Percentiles rank a stretch among this genome's conserved stretches.
Conservation (phyloP, 192 early-diverging fungal species). For the Gigaspora rosea region DNA sequence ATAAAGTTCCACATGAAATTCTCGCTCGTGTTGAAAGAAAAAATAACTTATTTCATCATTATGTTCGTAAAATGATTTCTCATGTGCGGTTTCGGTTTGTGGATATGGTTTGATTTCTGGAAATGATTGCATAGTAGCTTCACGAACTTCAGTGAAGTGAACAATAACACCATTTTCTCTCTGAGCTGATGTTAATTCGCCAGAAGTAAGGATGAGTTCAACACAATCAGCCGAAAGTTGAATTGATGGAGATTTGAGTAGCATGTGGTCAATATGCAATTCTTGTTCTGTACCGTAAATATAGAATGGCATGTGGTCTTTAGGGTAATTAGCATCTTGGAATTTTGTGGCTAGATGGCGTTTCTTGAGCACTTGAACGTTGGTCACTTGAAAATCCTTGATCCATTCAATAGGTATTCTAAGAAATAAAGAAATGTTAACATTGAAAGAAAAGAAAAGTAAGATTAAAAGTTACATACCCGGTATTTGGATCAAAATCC, state of each 20-base stretch:
- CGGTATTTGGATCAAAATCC: not conserved
- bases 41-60: not conserved
- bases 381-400: not conserved
- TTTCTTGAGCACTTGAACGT: constrained; percentile 4
- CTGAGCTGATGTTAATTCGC: not conserved
- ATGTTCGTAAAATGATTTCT: no score
- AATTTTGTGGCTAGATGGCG: not conserved
- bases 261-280: constrained; percentile 2
- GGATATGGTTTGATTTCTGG: not conserved
- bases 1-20: constrained; percentile 1
- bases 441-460: not conserved
- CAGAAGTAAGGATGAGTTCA: not conserved
- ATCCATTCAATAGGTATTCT: not conserved
- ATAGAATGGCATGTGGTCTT: constrained; percentile 6
- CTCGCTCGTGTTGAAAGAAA: not conserved
- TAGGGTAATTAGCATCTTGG: not conserved
- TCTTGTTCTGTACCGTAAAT: constrained; percentile 5
- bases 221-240: not conserved
- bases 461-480: constrained; percentile 1
- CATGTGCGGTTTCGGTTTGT: no score
- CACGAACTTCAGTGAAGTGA: not conserved
- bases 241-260: constrained; percentile 2
- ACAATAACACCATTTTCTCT: not conserved
- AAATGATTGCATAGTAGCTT: not conserved
- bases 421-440: not conserved